These are phyloP conservation scores for Alloteropsis semialata DNA, from an alignment of 176 grass and related monocot genomes.

Conservation along the genomic window DNA sequence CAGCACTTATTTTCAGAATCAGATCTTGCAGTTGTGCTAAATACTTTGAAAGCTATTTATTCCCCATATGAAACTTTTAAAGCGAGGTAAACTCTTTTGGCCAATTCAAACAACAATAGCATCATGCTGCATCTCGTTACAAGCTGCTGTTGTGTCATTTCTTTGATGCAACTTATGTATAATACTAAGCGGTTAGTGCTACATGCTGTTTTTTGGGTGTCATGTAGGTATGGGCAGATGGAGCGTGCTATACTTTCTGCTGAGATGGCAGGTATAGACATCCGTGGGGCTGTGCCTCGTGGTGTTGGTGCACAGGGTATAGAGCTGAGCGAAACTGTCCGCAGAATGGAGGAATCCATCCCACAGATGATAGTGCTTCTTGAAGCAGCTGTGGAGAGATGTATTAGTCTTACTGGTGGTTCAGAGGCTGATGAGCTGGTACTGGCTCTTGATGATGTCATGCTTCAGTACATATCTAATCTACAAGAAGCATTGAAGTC, in stretches of 20 bases:
- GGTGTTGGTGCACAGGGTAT: conserved; percentile 95
- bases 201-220: neutral
- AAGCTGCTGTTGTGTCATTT: neutral
- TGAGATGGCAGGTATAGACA: conserved; percentile 82
- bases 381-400: conserved; percentile 96
- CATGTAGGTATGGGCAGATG: conserved; percentile 89
- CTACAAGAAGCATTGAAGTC: conserved; percentile 96
- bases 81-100: conserved; percentile 54
- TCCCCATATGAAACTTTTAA: conserved; percentile 96
- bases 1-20: conserved; percentile 96
- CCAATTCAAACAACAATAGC: neutral
- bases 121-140: neutral
- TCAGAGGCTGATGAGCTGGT: conserved; percentile 95
- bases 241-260: conserved; percentile 87
- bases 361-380: conserved; percentile 87
- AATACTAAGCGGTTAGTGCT: neutral
- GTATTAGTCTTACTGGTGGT: conserved; percentile 89
- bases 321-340: conserved; percentile 96
- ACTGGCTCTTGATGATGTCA: conserved; percentile 80
- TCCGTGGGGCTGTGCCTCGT: conserved; percentile 82
- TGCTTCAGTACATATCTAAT: conserved; percentile 94
- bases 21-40: conserved; percentile 71
- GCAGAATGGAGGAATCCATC: conserved; percentile 98
- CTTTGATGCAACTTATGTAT: neutral
- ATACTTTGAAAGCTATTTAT: conserved; percentile 90